phyloP scores from a whole-genome alignment of 2,329 filamentous ascomycete genomes.

The Keithomyces neogunnii region DNA sequence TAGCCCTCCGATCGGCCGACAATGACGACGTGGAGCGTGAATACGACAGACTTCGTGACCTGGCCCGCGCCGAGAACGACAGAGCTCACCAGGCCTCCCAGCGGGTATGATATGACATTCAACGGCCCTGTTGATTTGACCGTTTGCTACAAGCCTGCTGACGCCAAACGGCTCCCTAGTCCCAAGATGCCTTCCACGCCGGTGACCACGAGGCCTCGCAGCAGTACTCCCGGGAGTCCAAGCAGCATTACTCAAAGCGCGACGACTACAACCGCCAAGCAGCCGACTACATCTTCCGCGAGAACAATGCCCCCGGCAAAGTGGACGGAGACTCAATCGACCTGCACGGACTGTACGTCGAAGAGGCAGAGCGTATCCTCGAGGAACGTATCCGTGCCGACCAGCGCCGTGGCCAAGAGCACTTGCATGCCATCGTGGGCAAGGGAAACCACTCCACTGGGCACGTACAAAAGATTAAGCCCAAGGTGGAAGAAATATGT shows the following conservation, averaged over 20 bases:
- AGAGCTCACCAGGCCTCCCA: conserved; percentile 75
- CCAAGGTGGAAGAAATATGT: conserved; percentile 84
- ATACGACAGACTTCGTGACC: conserved; percentile 82
- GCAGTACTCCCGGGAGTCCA: conserved; percentile 74
- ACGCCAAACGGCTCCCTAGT: conserved; percentile 29
- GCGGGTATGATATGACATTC: conserved; percentile 37
- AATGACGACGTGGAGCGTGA: conserved; percentile 67
- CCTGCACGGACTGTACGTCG: conserved; percentile 87
- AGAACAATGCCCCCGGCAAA: conserved; percentile 75
- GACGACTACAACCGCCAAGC: conserved; percentile 87
- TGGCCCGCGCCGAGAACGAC: conserved; percentile 71
- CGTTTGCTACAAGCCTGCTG: conserved; percentile 5
- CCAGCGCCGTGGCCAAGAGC: conserved; percentile 61
- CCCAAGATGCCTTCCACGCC: conserved; percentile 69
- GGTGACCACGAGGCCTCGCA: conserved; percentile 83
- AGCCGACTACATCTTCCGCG: conserved; percentile 87
- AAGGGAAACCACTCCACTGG: conserved; percentile 81
- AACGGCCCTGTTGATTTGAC: background rate
- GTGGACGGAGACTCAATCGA: conserved; percentile 81
- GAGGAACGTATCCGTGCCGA: conserved; percentile 78
- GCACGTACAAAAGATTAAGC: conserved; percentile 90
- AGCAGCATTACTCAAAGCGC: conserved; percentile 74
- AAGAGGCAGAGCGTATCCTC: conserved; percentile 88
- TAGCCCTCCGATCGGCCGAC: conserved; percentile 69
- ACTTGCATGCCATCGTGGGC: conserved; percentile 92